phyloP scores from a whole-genome alignment of 768 basidiomycete genomes.

The Mrakia gelida region DNA sequence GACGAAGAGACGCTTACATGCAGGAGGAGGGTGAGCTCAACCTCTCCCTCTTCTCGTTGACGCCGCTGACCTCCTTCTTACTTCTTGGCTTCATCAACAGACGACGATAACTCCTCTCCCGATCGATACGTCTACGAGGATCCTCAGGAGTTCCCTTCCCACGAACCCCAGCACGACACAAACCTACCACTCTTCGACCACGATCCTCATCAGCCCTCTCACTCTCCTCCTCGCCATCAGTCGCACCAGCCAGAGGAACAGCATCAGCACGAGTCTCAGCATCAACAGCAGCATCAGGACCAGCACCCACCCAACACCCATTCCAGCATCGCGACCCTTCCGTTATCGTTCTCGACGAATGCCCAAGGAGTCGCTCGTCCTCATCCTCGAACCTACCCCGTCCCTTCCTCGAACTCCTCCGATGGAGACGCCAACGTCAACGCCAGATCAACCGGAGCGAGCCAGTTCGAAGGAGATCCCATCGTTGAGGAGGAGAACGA shows the following conservation, averaged over 20 bases:
- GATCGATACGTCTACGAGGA: too few relatives aligned
- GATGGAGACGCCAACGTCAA: too few relatives aligned
- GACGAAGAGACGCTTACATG: neutral
- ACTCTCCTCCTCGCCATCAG: neutral
- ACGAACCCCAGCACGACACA: too few relatives aligned
- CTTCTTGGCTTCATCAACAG: neutral
- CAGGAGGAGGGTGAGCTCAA: neutral
- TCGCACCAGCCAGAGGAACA: neutral
- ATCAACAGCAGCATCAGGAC: neutral
- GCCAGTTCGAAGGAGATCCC: neutral
- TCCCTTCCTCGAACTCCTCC: neutral
- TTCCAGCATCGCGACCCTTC: neutral
- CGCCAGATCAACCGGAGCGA: neutral
- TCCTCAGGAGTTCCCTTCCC: too few relatives aligned
- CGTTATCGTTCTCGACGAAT: neutral
- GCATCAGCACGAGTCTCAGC: neutral
- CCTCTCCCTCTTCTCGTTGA: neutral
- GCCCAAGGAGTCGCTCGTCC: neutral
- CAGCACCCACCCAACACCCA: neutral
- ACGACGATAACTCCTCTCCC: neutral
- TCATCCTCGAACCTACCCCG: neutral
- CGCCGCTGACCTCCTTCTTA: neutral
- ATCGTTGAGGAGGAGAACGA: neutral
- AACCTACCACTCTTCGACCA: neutral
- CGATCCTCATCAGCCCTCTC: neutral